phyloP scores from a whole-genome alignment of 805 yeast genomes.

The Hanseniaspora lachancei region DNA sequence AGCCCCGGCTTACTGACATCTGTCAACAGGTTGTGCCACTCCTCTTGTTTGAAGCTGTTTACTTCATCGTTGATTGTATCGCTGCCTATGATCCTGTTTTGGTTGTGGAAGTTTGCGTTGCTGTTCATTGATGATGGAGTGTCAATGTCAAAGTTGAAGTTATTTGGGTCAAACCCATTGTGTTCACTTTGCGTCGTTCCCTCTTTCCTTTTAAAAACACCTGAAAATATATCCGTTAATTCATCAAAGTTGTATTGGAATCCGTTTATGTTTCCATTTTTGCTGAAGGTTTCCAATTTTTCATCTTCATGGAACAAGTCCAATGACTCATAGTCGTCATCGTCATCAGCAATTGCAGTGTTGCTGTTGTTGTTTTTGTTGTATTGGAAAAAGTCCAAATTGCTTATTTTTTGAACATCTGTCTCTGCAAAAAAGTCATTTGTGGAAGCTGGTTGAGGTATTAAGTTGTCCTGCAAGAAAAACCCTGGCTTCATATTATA shows the following conservation, averaged over 20 bases:
- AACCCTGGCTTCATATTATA: slow-evolving; percentile 9
- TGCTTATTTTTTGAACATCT: background rate
- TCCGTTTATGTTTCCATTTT: background rate
- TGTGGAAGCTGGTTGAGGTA: background rate
- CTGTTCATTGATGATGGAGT: slow-evolving; percentile 5
- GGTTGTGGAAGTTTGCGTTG: background rate
- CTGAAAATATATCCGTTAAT: background rate
- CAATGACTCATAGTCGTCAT: slow-evolving; percentile 10
- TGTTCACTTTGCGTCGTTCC: background rate
- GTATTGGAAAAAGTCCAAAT: background rate
- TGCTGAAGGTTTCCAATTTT: background rate
- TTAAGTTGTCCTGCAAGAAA: background rate
- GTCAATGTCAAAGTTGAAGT: background rate
- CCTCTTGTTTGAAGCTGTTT: background rate
- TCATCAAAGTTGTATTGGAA: slow-evolving; percentile 6
- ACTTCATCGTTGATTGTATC: background rate
- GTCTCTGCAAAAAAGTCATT: background rate
- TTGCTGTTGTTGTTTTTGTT: background rate
- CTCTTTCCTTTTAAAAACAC: background rate
- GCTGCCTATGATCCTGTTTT: background rate
- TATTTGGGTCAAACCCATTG: background rate
- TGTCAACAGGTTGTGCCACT: background rate
- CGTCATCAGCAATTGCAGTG: slow-evolving; percentile 5
- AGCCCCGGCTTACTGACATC: background rate
- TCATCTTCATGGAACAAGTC: slow-evolving; percentile 4